Base-by-base conservation (phyloP, 1,284 basidiomycete species). In the Cronartium quercuum region DNA sequence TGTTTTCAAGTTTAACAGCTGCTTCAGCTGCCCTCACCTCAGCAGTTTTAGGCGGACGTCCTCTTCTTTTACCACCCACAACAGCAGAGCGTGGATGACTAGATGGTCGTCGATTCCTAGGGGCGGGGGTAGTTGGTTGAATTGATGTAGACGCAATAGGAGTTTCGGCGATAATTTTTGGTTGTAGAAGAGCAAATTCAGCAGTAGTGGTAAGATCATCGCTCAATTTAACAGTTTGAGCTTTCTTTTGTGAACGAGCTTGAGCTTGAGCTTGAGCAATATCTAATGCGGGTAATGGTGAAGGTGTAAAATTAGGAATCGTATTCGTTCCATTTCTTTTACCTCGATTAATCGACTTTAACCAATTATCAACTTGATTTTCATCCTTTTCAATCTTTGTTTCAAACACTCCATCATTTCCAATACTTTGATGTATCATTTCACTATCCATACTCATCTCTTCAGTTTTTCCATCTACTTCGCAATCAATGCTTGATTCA, bases 401-500 rank as follows among this genome's bases (percentile, higher is more conserved):
- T 55, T 55, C 51, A 21, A 21, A 21, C 1, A 29, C 51, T 55
- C 29, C 51, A 13, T n/a, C 6, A 21, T 29, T 29, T 55, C n/a
- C n/a, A 10, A 55, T 55, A n/a, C 9, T 42, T 57, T 73, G 37
- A 41, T 42, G 34, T 37, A 21, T 35, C 37, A 73, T 21, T 6
- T 73, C 69, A 73, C 62, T 73, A 10, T 61, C 37, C 7, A 62
- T 41, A 65, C 69, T 73, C 34, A 47, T 51, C 29, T 65, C 42
- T 65, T 73, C 69, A 24, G 40, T 65, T 38, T 57, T 73, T 9
- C 65, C 61, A 65, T 73, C 63, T 57, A 41, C 62, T 12, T 73
- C 69, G 35, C 44, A 73, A 29, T 73, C 70, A 44, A 66, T 58
- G 24, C 70, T 73, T 35, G 44, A 65, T 15, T 73, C 70, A 55